These are phyloP conservation scores for Fusarium sp. DNA, from an alignment of 2,329 filamentous ascomycete species.

Conservation along the genomic window DNA sequence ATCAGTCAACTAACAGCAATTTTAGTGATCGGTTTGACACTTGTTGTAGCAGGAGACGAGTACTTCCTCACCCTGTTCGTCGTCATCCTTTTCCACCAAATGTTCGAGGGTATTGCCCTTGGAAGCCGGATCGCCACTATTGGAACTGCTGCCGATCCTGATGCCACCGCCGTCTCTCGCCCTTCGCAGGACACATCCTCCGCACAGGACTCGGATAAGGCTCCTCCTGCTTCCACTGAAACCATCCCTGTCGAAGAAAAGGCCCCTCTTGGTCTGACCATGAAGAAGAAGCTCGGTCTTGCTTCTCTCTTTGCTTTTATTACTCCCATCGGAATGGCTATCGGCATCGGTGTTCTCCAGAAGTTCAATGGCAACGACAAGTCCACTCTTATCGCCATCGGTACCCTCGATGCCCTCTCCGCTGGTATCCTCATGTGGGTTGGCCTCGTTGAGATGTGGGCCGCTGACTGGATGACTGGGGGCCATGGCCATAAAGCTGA, in stretches of 20 bases:
- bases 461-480: constrained; percentile 77
- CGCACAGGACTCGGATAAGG: constrained; percentile 50
- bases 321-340: constrained; percentile 85
- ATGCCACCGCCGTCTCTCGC: constrained; percentile 45
- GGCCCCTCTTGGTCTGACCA: constrained; percentile 50
- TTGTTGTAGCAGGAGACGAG: constrained; percentile 72
- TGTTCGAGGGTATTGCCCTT: constrained; percentile 83
- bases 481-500: constrained; percentile 60
- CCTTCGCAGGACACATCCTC: constrained; percentile 32
- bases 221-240: constrained; percentile 43
- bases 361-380: constrained; percentile 81
- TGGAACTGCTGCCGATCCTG: constrained; percentile 50
- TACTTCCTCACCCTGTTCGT: constrained; percentile 72
- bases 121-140: constrained; percentile 79
- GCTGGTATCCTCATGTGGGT: constrained; percentile 87
- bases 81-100: constrained; percentile 84
- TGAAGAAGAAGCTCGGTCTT: constrained; percentile 72
- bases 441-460: constrained; percentile 85
- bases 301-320: constrained; percentile 76
- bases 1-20: constrained; percentile 14
- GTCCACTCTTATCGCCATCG: constrained; percentile 78
- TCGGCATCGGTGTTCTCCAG: constrained; percentile 80
- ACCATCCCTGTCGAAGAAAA: constrained; percentile 32
- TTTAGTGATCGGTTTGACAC: constrained; percentile 73
- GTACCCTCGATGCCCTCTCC: constrained; percentile 80